Evolutionary conservation across 352 stramenopile species (phyloP).

Genomic region (Globisporangium splendens): DNA sequence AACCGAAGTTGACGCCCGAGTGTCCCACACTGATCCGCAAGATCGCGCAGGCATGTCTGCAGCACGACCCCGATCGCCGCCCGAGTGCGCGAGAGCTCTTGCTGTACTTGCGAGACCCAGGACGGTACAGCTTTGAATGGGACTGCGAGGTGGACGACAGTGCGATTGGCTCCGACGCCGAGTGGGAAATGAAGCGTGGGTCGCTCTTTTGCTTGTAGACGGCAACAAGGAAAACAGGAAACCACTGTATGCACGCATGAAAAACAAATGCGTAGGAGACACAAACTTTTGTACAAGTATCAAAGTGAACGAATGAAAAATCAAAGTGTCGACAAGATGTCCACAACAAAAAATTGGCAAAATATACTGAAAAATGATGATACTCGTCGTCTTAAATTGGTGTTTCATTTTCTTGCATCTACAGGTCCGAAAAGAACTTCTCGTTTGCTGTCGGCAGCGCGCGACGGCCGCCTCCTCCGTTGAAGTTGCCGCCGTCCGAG

Average conservation of each 20-base stretch:
- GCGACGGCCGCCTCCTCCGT: conserved; percentile 31
- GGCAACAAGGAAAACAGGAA: background rate
- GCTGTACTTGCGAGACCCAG: conserved; percentile 7
- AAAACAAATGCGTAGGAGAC: too few species aligned
- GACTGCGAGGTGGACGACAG: background rate
- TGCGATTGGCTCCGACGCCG: conserved; percentile 1
- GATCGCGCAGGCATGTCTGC: conserved; percentile 10
- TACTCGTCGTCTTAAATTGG: background rate
- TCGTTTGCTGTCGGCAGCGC: conserved; percentile 68
- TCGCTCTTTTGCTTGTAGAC: conserved; percentile 9
- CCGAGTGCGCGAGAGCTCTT: conserved; percentile 7
- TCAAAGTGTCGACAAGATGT: background rate
- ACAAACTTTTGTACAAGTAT: background rate
- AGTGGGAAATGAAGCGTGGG: conserved; percentile 10
- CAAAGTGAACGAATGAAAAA: background rate
- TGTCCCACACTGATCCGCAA: conserved; percentile 7
- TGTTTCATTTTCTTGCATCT: conserved; percentile 10
- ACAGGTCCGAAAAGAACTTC: conserved; percentile 85
- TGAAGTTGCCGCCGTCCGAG: conserved; percentile 39
- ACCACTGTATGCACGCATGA: background rate
- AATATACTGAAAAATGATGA: conserved; percentile 1
- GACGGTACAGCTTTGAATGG: conserved; percentile 9
- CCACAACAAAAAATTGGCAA: background rate
- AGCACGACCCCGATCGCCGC: conserved; percentile 8
- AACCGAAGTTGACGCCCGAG: conserved; percentile 1